These are phyloP conservation scores for Exobasidium rhododendri DNA, from an alignment of 1,284 basidiomycete species.

Conservation along the genomic window DNA sequence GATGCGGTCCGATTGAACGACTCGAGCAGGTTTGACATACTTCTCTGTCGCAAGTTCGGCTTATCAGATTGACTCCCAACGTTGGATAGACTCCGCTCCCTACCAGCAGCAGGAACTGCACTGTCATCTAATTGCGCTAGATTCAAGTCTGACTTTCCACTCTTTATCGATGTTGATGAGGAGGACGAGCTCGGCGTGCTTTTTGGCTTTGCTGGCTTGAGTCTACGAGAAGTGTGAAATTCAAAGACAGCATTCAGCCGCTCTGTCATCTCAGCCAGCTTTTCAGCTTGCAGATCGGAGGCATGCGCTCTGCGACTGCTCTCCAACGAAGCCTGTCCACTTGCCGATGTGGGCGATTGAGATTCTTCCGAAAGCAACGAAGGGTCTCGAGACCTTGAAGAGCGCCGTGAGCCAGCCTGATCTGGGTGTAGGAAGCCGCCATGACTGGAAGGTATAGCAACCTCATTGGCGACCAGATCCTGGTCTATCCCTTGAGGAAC, in stretches of 20 bases:
- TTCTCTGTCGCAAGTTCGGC: neutral
- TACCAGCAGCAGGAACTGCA: neutral
- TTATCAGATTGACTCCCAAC: neutral
- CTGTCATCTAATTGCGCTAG: neutral
- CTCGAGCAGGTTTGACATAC: neutral
- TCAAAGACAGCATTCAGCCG: conserved; percentile 39
- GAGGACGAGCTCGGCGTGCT: neutral
- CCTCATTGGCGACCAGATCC: too few relatives aligned
- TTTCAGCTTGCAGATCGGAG: neutral
- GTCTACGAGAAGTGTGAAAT: conserved; percentile 37
- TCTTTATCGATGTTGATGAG: neutral
- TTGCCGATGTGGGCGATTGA: too few relatives aligned
- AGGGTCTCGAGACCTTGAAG: neutral
- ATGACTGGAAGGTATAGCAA: conserved; percentile 1
- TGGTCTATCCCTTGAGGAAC: neutral
- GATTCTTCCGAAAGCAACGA: too few relatives aligned
- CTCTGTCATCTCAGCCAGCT: conserved; percentile 23
- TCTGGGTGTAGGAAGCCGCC: conserved; percentile 1
- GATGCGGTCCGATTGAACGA: neutral
- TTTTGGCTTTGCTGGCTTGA: conserved; percentile 24
- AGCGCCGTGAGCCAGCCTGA: neutral
- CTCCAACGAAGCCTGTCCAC: conserved; percentile 11
- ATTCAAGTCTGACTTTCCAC: neutral
- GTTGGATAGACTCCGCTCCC: neutral
- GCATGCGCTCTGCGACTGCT: too few relatives aligned